Evolutionary conservation across 257 asterid species (phyloP), one percentile per base, ranked within the genome.

Genomic region (Anisodus tanguticus): DNA sequence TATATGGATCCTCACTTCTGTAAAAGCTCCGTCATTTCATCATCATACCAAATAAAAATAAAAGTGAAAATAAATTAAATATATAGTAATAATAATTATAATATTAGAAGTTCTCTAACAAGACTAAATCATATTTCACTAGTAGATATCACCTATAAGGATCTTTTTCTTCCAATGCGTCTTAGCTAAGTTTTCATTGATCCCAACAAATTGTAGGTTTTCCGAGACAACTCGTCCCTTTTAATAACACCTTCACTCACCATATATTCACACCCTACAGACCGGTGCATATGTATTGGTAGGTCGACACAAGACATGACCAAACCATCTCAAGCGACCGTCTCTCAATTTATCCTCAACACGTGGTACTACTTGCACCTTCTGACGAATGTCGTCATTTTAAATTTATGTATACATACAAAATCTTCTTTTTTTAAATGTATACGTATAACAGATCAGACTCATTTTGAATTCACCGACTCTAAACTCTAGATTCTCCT

Each of bases 41-140:
- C 57, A 53, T 67, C 6, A 35, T 67, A 67, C 19, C 6, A 67
- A 67, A 67, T 67, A 35, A 67, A 35, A 67, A 2, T 67, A 13
- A 1, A 66, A 31, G 72, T 13, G 19, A 13, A 5, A 66, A 67
- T 54, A 17, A 35, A 49, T 67, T 35, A 67, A 67, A 67, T 66
- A 66, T 53, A 53, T 15, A 57, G 1, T 31, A 67, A 17, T 35
- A 67, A 6, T 12, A 35, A 2, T 67, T 2, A 67, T 67, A 31
- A 67, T 67, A 64, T 26, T 64, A 64, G 43, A 35, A 67, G 49
- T 35, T 35, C 74, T 35, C 74, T 67, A 67, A 67, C 74, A 67
- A 67, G 7, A 67, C 74, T 67, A 41, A 13, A 67, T 35, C 49
- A n/a, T 67, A 67, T 13, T 66, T 1, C 22, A 67, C 2, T 12